A percentile compares a stretch with the other conserved stretches of the same genome.
Conservation (phyloP, 306 rosid species). For the Cicer pinnatifidum region DNA sequence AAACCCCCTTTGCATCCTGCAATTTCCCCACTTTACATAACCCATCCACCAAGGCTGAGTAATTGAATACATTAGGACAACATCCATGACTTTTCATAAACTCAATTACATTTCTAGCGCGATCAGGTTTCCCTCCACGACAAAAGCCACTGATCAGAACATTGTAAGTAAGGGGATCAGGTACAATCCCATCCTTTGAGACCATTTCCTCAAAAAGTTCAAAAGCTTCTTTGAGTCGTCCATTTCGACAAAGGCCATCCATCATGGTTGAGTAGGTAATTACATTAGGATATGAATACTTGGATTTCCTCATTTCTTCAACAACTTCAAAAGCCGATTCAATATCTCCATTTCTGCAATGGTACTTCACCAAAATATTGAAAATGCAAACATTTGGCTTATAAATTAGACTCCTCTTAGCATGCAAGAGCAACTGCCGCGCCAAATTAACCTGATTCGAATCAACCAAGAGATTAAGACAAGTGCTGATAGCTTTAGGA, state of each 20-base stretch:
- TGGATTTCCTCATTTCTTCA: conserved; percentile 66
- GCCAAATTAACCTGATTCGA: conserved; percentile 67
- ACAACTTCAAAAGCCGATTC: conserved; percentile 81
- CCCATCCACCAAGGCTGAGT: conserved; percentile 73
- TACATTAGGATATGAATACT: conserved; percentile 68
- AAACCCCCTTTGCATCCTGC: conserved; percentile 63
- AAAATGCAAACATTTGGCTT: conserved; percentile 80
- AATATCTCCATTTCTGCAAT: conserved; percentile 76
- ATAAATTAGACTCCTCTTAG: conserved; percentile 55
- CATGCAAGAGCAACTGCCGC: conserved; percentile 64
- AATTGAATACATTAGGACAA: conserved; percentile 69
- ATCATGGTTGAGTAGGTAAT: conserved; percentile 85
- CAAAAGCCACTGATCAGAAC: conserved; percentile 78
- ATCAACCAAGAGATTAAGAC: conserved; percentile 81
- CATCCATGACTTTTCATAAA: conserved; percentile 87
- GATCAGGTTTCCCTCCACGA: conserved; percentile 62
- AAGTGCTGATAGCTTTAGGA: conserved; percentile 73
- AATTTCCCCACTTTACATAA: conserved; percentile 61
- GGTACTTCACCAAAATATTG: conserved; percentile 85
- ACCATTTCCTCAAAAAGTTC: conserved; percentile 84
- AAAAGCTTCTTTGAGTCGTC: conserved; percentile 77
- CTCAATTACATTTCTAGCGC: conserved; percentile 66
- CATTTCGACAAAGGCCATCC: conserved; percentile 72
- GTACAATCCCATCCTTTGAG: conserved; percentile 63
- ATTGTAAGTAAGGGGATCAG: conserved; percentile 79